Percentiles rank a stretch among this genome's conserved stretches.
These are phyloP conservation scores for Hortaea werneckii DNA, from an alignment of 2,329 filamentous ascomycete genomes.

Conservation along the genomic window DNA sequence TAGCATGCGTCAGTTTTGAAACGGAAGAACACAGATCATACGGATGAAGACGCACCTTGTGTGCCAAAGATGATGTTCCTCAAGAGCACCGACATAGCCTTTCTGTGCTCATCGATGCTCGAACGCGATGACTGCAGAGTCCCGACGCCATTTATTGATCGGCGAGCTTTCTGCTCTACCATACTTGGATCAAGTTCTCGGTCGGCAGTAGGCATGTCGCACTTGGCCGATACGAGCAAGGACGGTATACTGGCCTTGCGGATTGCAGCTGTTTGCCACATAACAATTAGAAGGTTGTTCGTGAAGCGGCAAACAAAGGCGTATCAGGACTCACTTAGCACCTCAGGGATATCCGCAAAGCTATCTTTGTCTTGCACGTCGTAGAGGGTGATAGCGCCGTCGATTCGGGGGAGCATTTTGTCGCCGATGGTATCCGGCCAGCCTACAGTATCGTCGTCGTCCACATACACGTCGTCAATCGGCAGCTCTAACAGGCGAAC, in stretches of 20 bases:
- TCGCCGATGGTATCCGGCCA: conserved; percentile 51
- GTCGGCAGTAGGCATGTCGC: conserved; percentile 62
- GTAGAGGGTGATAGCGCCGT: conserved; percentile 78
- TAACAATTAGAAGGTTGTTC: conserved; percentile 1
- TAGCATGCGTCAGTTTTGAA: conserved; percentile 10
- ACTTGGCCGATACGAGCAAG: conserved; percentile 80
- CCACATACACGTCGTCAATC: conserved; percentile 41
- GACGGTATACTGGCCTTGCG: conserved; percentile 64
- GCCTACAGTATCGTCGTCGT: conserved; percentile 43
- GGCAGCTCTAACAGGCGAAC: conserved; percentile 49
- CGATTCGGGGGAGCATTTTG: conserved; percentile 61
- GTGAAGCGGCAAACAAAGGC: background rate
- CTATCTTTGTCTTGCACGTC: conserved; percentile 73
- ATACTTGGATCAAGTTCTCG: conserved; percentile 61
- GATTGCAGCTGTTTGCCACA: conserved; percentile 52
- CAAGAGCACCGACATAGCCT: conserved; percentile 66
- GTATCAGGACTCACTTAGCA: conserved; percentile 56
- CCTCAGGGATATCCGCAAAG: conserved; percentile 62
- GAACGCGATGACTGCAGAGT: conserved; percentile 64
- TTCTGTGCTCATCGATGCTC: conserved; percentile 60
- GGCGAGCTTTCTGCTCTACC: conserved; percentile 53
- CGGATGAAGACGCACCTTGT: conserved; percentile 47
- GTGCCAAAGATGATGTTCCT: conserved; percentile 55
- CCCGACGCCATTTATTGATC: conserved; percentile 53
- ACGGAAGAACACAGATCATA: background rate